These are phyloP conservation scores for Cicer pinnatifidum DNA, from an alignment of 306 rosid genomes.

Conservation along the genomic window DNA sequence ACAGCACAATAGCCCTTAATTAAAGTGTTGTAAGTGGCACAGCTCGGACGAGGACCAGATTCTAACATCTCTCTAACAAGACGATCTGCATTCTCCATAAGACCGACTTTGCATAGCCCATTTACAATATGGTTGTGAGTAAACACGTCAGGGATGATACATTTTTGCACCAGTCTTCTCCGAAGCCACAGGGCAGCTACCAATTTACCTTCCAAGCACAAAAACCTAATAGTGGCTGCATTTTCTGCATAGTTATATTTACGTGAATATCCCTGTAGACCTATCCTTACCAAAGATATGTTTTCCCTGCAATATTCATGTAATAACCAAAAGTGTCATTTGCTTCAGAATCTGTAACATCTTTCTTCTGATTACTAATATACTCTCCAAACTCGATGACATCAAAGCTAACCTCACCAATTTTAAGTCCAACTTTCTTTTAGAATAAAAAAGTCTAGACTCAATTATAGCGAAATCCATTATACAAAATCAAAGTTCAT, in stretches of 20 bases:
- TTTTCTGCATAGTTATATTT: constrained; percentile 49
- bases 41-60: constrained; percentile 69
- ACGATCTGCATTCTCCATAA: constrained; percentile 65
- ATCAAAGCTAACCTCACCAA: constrained; percentile 62
- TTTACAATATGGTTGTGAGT: constrained; percentile 78
- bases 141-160: constrained; percentile 61
- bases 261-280: constrained; percentile 51
- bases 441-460: too few relatives aligned
- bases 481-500: too few relatives aligned
- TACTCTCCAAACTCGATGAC: constrained; percentile 19
- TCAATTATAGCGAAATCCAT: too few relatives aligned
- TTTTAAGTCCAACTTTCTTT: too few relatives aligned
- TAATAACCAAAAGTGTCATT: constrained; percentile 37
- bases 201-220: constrained; percentile 71
- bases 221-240: constrained; percentile 51
- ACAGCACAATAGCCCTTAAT: constrained; percentile 70
- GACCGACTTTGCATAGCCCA: constrained; percentile 70
- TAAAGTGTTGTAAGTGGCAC: constrained; percentile 71
- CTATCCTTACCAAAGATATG: constrained; percentile 57
- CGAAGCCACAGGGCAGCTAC: constrained; percentile 71
- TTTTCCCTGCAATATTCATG: constrained; percentile 65
- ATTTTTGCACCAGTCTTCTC: constrained; percentile 60
- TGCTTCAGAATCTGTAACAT: constrained; percentile 18
- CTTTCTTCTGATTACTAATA: constrained; percentile 30
- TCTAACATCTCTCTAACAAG: constrained; percentile 71